Percentiles rank a stretch among this genome's conserved stretches.
Evolutionary conservation across 2,329 filamentous ascomycete genomes (phyloP).

Genomic region (Neofusicoccum cordaticola): DNA sequence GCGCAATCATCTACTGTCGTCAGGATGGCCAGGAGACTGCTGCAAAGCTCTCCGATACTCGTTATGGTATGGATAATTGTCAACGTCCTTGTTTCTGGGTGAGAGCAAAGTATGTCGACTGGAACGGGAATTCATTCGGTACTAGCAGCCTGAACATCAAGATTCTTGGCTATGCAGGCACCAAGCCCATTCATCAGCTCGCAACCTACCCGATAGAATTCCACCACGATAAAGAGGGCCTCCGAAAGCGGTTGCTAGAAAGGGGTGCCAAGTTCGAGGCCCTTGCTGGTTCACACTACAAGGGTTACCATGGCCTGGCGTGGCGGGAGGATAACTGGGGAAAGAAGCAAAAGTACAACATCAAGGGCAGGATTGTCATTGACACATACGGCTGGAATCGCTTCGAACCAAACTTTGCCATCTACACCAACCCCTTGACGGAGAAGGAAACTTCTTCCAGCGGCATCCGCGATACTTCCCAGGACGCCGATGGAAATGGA

Average conservation of each 20-base stretch:
- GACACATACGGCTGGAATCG: conserved; percentile 53
- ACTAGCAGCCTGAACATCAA: conserved; percentile 25
- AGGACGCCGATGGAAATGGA: neutral
- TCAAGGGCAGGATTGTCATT: conserved; percentile 52
- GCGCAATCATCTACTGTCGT: conserved; percentile 28
- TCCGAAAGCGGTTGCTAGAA: conserved; percentile 41
- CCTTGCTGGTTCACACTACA: conserved; percentile 50
- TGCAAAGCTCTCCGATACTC: conserved; percentile 28
- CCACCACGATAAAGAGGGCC: conserved; percentile 39
- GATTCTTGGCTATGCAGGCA: conserved; percentile 38
- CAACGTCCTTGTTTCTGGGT: conserved; percentile 38
- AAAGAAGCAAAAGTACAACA: conserved; percentile 39
- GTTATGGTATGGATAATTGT: conserved; percentile 33
- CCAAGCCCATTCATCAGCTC: conserved; percentile 41
- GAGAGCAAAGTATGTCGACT: conserved; percentile 35
- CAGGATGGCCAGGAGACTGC: conserved; percentile 38
- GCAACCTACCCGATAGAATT: conserved; percentile 45
- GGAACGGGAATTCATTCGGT: conserved; percentile 37
- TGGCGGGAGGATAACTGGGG: conserved; percentile 35
- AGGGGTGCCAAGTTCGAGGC: conserved; percentile 48
- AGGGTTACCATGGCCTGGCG: conserved; percentile 48
- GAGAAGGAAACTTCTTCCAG: conserved; percentile 25
- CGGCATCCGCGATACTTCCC: neutral
- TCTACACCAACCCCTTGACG: conserved; percentile 38
- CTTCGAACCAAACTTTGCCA: conserved; percentile 44